These are phyloP conservation scores for Fomitopsis pulvina DNA, from an alignment of 768 basidiomycete species.

Conservation along the genomic window DNA sequence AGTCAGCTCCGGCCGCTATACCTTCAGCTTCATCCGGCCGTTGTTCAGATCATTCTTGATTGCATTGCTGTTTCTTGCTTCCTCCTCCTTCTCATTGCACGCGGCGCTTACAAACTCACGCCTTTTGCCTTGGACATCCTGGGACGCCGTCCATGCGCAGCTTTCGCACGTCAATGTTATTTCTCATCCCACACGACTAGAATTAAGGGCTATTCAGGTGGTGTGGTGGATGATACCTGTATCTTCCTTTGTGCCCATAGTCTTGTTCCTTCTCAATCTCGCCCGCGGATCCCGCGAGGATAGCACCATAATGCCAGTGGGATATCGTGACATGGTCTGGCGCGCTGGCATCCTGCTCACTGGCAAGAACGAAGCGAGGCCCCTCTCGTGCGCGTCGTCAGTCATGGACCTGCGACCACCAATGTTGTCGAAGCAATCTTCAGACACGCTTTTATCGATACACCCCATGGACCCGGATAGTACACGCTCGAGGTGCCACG, in stretches of 20 bases:
- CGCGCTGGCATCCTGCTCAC: slow-evolving; percentile 13
- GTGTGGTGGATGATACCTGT: slow-evolving; percentile 8
- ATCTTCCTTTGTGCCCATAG: slow-evolving; percentile 10
- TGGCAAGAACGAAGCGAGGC: slow-evolving; percentile 1
- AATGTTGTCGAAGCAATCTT: background rate
- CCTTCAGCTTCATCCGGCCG: slow-evolving; percentile 18
- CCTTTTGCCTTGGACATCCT: slow-evolving; percentile 17
- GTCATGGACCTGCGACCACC: slow-evolving; percentile 7
- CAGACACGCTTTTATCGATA: slow-evolving; percentile 13
- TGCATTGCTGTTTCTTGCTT: slow-evolving; percentile 10
- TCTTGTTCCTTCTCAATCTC: slow-evolving; percentile 6
- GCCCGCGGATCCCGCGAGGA: slow-evolving; percentile 7
- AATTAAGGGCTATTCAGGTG: slow-evolving; percentile 6
- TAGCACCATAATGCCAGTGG: background rate
- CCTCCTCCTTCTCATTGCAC: slow-evolving; percentile 14
- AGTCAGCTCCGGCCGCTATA: slow-evolving; percentile 9
- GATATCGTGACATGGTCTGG: slow-evolving; percentile 6
- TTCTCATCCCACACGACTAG: background rate
- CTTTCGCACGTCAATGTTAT: slow-evolving; percentile 15
- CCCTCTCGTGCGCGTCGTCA: background rate
- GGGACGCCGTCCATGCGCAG: slow-evolving; percentile 14
- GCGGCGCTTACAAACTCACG: slow-evolving; percentile 10
- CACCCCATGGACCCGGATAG: slow-evolving; percentile 14
- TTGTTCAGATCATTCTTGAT: slow-evolving; percentile 14
- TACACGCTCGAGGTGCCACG: background rate